These are phyloP conservation scores for Scedosporium apiospermum DNA, from an alignment of 2,329 filamentous ascomycete genomes.

Conservation along the genomic window DNA sequence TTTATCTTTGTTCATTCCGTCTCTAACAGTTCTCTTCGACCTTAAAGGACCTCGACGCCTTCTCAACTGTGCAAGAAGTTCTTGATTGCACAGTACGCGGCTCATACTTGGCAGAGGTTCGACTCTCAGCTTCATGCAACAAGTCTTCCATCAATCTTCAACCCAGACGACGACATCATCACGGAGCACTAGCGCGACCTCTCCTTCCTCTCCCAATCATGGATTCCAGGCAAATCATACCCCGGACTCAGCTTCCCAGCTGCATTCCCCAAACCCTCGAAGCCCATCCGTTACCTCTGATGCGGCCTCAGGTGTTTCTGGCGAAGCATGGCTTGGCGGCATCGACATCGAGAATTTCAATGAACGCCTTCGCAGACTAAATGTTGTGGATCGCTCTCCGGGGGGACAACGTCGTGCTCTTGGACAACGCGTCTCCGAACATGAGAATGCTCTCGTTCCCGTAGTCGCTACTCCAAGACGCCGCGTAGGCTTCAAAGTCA, in stretches of 20 bases:
- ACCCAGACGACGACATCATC: background rate
- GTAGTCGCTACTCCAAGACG: conserved; percentile 30
- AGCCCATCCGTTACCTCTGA: conserved; percentile 3
- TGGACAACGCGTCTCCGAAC: conserved; percentile 48
- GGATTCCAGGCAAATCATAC: conserved; percentile 4
- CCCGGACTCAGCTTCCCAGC: conserved; percentile 3
- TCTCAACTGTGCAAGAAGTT: conserved; percentile 2
- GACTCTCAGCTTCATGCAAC: conserved; percentile 6
- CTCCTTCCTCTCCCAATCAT: conserved; percentile 3
- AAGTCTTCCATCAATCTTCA: conserved; percentile 3
- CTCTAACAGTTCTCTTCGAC: background rate
- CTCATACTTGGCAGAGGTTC: background rate
- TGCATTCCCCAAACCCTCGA: conserved; percentile 1
- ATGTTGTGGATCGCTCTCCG: conserved; percentile 18
- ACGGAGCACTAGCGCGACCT: background rate
- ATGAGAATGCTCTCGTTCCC: conserved; percentile 49
- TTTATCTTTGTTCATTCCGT: background rate
- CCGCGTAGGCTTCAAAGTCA: conserved; percentile 44
- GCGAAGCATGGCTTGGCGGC: conserved; percentile 1
- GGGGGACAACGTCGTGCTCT: conserved; percentile 22
- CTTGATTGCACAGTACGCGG: background rate
- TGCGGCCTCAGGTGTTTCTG: background rate
- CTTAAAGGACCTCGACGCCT: background rate
- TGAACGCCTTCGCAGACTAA: conserved; percentile 45
- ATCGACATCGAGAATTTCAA: conserved; percentile 28